Evolutionary conservation across 1,284 basidiomycete species (phyloP).

Genomic region (Abortiporus biennis): DNA sequence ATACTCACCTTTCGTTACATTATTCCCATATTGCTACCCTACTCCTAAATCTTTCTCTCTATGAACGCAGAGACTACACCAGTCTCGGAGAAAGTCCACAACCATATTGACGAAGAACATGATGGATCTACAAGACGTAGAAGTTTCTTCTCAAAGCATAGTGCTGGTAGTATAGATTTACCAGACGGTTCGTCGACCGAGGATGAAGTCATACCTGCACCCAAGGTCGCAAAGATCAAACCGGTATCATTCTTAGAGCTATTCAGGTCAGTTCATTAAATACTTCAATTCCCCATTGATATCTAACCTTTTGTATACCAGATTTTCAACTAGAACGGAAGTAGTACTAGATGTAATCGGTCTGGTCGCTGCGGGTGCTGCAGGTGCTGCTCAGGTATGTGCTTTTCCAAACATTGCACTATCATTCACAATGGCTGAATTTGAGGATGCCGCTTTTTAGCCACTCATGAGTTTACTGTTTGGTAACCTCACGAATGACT

Average conservation of each 20-base stretch:
- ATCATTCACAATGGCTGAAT: neutral
- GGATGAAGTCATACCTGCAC: no score
- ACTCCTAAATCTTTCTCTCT: no score
- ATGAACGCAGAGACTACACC: no score
- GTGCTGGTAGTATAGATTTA: no score
- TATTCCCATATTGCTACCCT: no score
- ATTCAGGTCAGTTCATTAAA: neutral
- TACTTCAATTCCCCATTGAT: neutral
- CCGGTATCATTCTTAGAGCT: neutral
- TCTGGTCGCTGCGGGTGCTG: slow-evolving; percentile 55
- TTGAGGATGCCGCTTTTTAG: slow-evolving; percentile 17
- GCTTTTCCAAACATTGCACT: neutral
- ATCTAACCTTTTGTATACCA: neutral
- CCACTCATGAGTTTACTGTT: slow-evolving; percentile 82
- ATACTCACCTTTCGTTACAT: no score
- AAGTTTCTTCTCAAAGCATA: no score
- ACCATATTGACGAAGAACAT: no score
- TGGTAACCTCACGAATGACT: slow-evolving; percentile 70
- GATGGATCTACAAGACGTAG: no score
- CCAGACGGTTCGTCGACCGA: no score
- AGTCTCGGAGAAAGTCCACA: no score
- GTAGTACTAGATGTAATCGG: slow-evolving; percentile 35
- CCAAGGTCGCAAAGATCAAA: no score
- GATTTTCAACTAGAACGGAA: slow-evolving; percentile 1
- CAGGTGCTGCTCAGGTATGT: slow-evolving; percentile 70